Evolutionary conservation across 192 early-diverging fungal species (phyloP).

Genomic region (Paraglomus brasilianum): DNA sequence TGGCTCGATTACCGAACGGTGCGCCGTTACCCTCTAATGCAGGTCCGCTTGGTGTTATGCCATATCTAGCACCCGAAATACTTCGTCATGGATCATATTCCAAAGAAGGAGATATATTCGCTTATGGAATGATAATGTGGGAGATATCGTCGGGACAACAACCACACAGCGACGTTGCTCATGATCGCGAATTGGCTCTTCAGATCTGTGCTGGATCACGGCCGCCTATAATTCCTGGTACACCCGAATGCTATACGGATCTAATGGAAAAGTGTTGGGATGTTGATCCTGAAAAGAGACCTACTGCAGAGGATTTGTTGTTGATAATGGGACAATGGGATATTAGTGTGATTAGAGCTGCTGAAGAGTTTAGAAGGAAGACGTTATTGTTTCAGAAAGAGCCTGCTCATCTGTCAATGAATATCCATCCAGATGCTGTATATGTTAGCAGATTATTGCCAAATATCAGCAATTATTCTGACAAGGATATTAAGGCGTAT

Average conservation of each 20-base stretch:
- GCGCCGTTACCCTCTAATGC: conserved; percentile 30
- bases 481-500: too few relatives aligned
- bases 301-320: conserved; percentile 6
- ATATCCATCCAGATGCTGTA: too few relatives aligned
- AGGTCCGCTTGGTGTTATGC: conserved; percentile 38
- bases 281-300: conserved; percentile 18
- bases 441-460: too few relatives aligned
- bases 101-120: conserved; percentile 41
- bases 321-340: too few relatives aligned
- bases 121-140: conserved; percentile 48
- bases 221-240: neutral
- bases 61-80: conserved; percentile 43
- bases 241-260: neutral
- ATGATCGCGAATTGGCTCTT: neutral
- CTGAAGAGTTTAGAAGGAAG: too few relatives aligned
- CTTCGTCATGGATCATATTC: conserved; percentile 35
- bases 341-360: too few relatives aligned
- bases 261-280: conserved; percentile 22
- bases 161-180: conserved; percentile 29
- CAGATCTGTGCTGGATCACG: conserved; percentile 4
- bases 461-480: too few relatives aligned
- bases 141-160: conserved; percentile 38
- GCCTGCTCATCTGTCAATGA: too few relatives aligned
- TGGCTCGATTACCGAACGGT: conserved; percentile 36
- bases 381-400: too few relatives aligned